phyloP scores from a whole-genome alignment of 2,329 filamentous ascomycete genomes.

The Cladosporium sp. region DNA sequence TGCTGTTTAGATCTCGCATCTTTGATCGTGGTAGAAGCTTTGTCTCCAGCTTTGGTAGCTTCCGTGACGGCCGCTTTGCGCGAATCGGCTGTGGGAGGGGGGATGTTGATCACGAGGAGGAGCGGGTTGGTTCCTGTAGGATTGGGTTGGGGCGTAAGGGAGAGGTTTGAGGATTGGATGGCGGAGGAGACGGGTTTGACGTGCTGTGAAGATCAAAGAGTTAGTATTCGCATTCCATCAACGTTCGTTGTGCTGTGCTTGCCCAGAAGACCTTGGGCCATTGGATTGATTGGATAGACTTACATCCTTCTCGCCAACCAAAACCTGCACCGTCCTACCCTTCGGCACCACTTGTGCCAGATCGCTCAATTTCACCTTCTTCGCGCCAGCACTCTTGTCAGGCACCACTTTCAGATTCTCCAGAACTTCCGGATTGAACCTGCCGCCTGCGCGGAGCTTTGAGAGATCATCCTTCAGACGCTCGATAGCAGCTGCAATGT shows the following conservation, averaged over 20 bases:
- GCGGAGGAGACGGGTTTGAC: conserved; percentile 51
- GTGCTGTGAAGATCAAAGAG: conserved; percentile 35
- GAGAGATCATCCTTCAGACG: conserved; percentile 58
- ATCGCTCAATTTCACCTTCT: conserved; percentile 51
- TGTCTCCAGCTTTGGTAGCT: conserved; percentile 39
- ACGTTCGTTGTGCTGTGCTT: neutral
- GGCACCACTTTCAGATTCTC: conserved; percentile 59
- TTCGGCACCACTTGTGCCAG: conserved; percentile 65
- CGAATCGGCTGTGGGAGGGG: conserved; percentile 56
- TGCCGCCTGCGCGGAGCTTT: conserved; percentile 58
- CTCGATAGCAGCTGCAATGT: conserved; percentile 53
- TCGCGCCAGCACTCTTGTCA: conserved; percentile 48
- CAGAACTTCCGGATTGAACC: conserved; percentile 59
- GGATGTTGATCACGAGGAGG: conserved; percentile 53
- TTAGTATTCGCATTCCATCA: too few relatives aligned
- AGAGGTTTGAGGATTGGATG: conserved; percentile 50
- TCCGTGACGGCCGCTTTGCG: conserved; percentile 22
- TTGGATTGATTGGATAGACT: neutral
- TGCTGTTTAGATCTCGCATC: conserved; percentile 45
- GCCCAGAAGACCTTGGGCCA: neutral
- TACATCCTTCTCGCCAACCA: conserved; percentile 58
- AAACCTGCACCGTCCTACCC: conserved; percentile 57
- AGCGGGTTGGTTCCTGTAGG: conserved; percentile 46
- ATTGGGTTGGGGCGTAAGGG: conserved; percentile 47
- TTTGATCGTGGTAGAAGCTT: conserved; percentile 38